A percentile compares a stretch with the other conserved stretches of the same genome.
Evolutionary conservation across 371 early-diverging fungal genomes (phyloP).

Genomic region (Zychaea mexicana): DNA sequence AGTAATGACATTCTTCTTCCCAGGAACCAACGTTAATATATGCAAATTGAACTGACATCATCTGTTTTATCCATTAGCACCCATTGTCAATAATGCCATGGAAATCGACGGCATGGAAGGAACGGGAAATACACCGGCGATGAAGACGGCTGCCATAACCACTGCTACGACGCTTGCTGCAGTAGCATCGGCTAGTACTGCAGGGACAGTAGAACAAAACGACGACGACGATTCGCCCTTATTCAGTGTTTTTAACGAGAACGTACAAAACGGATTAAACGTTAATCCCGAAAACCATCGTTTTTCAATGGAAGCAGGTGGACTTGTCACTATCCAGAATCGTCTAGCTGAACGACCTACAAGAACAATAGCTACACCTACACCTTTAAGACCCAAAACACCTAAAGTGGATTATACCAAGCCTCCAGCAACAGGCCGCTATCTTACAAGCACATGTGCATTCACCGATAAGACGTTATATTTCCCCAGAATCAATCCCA

Average conservation of each 20-base stretch:
- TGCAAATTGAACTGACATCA: too few species aligned
- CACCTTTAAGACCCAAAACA: too few species aligned
- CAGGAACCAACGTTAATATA: too few species aligned
- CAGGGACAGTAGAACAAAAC: neutral
- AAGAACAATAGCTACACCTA: neutral
- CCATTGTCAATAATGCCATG: neutral
- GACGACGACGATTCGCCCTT: neutral
- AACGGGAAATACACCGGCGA: neutral
- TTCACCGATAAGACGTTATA: slow-evolving; percentile 49
- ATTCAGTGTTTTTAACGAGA: neutral
- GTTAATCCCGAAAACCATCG: neutral
- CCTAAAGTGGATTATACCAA: slow-evolving; percentile 10
- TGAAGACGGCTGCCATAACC: too few species aligned
- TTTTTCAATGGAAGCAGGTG: neutral
- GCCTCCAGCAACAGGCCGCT: slow-evolving; percentile 24
- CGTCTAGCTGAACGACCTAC: neutral
- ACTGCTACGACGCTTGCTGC: neutral
- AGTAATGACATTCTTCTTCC: neutral
- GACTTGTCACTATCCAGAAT: neutral
- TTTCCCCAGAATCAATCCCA: slow-evolving; percentile 37
- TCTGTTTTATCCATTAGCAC: too few species aligned
- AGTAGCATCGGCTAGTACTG: neutral
- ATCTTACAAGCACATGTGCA: slow-evolving; percentile 27
- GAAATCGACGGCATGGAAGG: neutral
- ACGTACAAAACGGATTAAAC: neutral